phyloP scores from a whole-genome alignment of 352 stramenopile genomes.

The Elongisporangium anandrum region DNA sequence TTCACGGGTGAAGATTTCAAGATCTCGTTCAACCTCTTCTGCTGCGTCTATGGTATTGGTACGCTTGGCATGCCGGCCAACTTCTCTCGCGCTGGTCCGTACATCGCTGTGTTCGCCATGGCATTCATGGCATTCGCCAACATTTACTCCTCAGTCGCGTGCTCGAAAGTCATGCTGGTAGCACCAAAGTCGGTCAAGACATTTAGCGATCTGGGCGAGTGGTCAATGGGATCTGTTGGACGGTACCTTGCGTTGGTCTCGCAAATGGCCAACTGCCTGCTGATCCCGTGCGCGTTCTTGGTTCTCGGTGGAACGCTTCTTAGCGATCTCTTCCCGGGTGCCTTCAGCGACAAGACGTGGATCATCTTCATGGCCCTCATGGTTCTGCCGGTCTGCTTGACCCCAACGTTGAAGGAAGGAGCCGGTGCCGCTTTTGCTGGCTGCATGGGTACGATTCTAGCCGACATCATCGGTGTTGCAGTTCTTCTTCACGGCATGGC shows the following conservation, averaged over 20 bases:
- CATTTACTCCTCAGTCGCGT: slow-evolving; percentile 40
- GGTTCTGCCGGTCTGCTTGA: slow-evolving; percentile 37
- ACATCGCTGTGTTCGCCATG: slow-evolving; percentile 33
- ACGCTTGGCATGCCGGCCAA: slow-evolving; percentile 56
- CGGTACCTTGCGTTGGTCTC: slow-evolving; percentile 39
- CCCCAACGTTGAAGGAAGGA: slow-evolving; percentile 52
- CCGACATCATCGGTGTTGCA: slow-evolving; percentile 27
- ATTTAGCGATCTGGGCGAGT: slow-evolving; percentile 53
- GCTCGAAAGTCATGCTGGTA: slow-evolving; percentile 45
- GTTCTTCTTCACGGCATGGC: slow-evolving; percentile 28
- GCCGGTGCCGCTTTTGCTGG: slow-evolving; percentile 39
- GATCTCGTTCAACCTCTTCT: slow-evolving; percentile 37
- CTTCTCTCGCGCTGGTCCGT: slow-evolving; percentile 39
- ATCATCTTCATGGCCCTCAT: slow-evolving; percentile 54
- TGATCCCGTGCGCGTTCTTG: slow-evolving; percentile 40
- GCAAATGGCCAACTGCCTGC: slow-evolving; percentile 40
- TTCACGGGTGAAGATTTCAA: slow-evolving; percentile 44
- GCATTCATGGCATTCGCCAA: slow-evolving; percentile 62
- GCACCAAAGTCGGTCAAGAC: slow-evolving; percentile 44
- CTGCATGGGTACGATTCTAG: slow-evolving; percentile 38
- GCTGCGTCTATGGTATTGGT: slow-evolving; percentile 53
- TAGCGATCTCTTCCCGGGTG: slow-evolving; percentile 36
- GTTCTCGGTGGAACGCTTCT: slow-evolving; percentile 36
- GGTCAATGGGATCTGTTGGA: slow-evolving; percentile 34
- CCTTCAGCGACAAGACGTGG: slow-evolving; percentile 36